Evolutionary conservation across 441 rosid species (phyloP).

Genomic region (Syzygium syzygioides): DNA sequence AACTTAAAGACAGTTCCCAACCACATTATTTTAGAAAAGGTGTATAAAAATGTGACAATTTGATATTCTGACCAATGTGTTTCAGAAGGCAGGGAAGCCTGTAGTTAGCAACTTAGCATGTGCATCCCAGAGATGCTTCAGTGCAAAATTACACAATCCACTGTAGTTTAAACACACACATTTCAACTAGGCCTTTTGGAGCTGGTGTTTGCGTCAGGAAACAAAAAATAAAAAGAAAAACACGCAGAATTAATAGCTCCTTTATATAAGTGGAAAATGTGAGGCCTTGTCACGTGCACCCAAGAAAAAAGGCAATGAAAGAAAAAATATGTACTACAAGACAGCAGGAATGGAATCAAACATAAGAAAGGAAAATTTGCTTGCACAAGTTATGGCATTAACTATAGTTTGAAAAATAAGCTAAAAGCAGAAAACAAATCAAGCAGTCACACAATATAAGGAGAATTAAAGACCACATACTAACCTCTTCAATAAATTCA

Average conservation of each 20-base stretch:
- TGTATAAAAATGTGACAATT: background rate
- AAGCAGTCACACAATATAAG: background rate
- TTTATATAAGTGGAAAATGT: background rate
- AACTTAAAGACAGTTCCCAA: background rate
- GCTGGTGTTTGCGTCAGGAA: background rate
- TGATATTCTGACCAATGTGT: background rate
- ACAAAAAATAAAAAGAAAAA: background rate
- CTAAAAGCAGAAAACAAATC: background rate
- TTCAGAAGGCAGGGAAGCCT: background rate
- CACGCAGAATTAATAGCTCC: background rate
- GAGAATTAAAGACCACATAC: background rate
- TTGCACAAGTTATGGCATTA: background rate
- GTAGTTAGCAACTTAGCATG: background rate
- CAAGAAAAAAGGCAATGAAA: background rate
- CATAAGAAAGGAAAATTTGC: background rate
- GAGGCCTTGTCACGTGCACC: background rate
- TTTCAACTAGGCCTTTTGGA: background rate
- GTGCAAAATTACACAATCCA: background rate
- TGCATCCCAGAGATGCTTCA: background rate
- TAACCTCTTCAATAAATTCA: slow-evolving; percentile 91
- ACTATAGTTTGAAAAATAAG: background rate
- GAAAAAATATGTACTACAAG: background rate
- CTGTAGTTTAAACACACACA: background rate
- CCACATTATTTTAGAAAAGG: background rate
- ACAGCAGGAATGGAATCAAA: background rate